Base-by-base conservation (phyloP, 2,329 filamentous ascomycete species). In the Epichloe gansuensis region DNA sequence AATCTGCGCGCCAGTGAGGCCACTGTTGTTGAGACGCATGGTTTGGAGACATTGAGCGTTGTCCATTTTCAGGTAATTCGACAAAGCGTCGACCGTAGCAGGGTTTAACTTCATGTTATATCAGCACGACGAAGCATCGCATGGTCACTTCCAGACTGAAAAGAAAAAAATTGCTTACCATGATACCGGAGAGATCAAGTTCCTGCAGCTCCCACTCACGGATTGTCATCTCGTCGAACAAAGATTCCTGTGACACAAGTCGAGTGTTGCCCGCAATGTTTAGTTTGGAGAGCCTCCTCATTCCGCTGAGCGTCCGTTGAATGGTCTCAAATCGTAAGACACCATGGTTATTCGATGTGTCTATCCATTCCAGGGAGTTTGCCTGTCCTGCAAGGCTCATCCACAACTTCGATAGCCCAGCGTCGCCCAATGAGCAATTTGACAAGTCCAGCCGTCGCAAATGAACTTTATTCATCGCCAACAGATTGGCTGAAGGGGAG, bases 121-220 rank as follows among this genome's bases (percentile, higher is more conserved):
- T 42, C 25, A 43, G 57, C n/a, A 31, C 23, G 31, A 28, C 11
- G 5, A 21, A 1, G n/a, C 8, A 61, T 55, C 60, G 54, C 25
- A 23, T 17, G 7, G 1, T 17, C 23, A 39, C 37, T 12, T 13
- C 31, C 11, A 39, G 13, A 12, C 21, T 17, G 34, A 49, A 13
- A 31, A 13, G 5, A 34, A 37, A 47, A 5, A 28, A 38, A 3
- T 49, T 42, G 56, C 54, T 25, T 62, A 78, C 74, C 66, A 73
- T 73, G 62, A 76, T 79, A 5, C 74, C 72, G 3, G 78, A 80
- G 31, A 81, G 63, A 56, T 81, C 72, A 15, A 81, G 63, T 53
- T 77, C 75, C 59, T 78, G 73, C 25, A 81, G 65, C n/a, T 66
- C 65, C 69, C 74, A 75, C 17, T 65, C 59, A 42, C 66, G 58